Conservation (phyloP, 306 rosid species). For the Quercus variabilis region DNA sequence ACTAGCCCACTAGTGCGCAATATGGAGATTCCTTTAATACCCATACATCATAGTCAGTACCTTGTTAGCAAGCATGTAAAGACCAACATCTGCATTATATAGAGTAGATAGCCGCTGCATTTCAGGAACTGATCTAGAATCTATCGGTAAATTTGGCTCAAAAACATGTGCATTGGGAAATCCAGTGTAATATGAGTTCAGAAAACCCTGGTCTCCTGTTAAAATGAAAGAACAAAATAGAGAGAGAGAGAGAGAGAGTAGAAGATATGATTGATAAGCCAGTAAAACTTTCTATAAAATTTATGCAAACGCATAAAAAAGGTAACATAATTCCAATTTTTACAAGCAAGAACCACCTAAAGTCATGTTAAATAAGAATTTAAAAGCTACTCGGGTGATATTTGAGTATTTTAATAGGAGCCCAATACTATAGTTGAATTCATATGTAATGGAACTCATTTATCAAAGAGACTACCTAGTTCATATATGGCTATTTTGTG, state of each 20-base stretch:
- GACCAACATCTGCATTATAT: constrained; percentile 99
- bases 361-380: background rate
- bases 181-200: constrained; percentile 82
- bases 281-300: background rate
- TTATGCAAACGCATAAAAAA: background rate
- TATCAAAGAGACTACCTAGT: background rate
- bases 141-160: constrained; percentile 65
- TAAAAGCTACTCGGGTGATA: background rate
- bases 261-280: constrained; percentile 2
- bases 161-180: constrained; percentile 93
- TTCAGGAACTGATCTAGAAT: constrained; percentile 67
- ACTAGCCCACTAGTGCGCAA: background rate
- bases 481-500: background rate
- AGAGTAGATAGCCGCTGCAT: constrained; percentile 97
- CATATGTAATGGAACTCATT: background rate
- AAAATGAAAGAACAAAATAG: constrained; percentile 2
- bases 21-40: background rate
- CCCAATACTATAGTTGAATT: background rate
- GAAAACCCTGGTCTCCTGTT: constrained; percentile 97
- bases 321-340: background rate
- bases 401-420: background rate
- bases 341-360: background rate
- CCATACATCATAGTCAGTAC: constrained; percentile 31
- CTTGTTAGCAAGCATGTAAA: constrained; percentile 99
- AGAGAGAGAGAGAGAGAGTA: background rate